Conservation (phyloP, 1,284 basidiomycete genomes). For the Omphalotus olearius region DNA sequence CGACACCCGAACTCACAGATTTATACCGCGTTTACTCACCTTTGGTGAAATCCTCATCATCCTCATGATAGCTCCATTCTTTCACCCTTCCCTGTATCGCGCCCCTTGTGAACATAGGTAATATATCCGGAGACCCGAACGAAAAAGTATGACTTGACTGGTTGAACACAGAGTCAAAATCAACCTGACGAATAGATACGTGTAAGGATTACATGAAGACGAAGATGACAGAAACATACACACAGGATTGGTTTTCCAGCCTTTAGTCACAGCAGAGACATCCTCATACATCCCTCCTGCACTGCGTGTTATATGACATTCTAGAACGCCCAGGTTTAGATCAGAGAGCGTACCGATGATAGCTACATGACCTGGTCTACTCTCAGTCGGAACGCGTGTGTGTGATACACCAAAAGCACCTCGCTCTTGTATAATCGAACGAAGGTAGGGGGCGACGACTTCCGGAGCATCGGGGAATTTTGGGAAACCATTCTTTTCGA, state of each 20-base stretch:
- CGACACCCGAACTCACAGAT: background rate
- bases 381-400: slow-evolving; percentile 87
- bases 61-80: slow-evolving; percentile 76
- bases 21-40: slow-evolving; percentile 32
- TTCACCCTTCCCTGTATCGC: slow-evolving; percentile 69
- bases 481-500: slow-evolving; percentile 60
- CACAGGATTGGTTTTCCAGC: slow-evolving; percentile 83
- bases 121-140: slow-evolving; percentile 87
- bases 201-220: slow-evolving; percentile 2
- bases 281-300: slow-evolving; percentile 83
- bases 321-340: background rate
- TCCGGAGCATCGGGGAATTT: slow-evolving; percentile 47
- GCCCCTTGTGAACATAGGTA: slow-evolving; percentile 84
- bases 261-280: slow-evolving; percentile 87
- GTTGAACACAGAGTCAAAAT: slow-evolving; percentile 90
- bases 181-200: slow-evolving; percentile 33
- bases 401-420: slow-evolving; percentile 86
- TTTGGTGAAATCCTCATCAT: slow-evolving; percentile 83
- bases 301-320: slow-evolving; percentile 26
- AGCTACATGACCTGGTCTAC: slow-evolving; percentile 85
- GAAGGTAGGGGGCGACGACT: slow-evolving; percentile 76
- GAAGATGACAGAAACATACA: too few species aligned
- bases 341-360: slow-evolving; percentile 58
- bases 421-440: slow-evolving; percentile 58
- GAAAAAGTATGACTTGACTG: slow-evolving; percentile 77